Evolutionary conservation across 1,284 basidiomycete genomes (phyloP).

Genomic region (Ganoderma sinense): DNA sequence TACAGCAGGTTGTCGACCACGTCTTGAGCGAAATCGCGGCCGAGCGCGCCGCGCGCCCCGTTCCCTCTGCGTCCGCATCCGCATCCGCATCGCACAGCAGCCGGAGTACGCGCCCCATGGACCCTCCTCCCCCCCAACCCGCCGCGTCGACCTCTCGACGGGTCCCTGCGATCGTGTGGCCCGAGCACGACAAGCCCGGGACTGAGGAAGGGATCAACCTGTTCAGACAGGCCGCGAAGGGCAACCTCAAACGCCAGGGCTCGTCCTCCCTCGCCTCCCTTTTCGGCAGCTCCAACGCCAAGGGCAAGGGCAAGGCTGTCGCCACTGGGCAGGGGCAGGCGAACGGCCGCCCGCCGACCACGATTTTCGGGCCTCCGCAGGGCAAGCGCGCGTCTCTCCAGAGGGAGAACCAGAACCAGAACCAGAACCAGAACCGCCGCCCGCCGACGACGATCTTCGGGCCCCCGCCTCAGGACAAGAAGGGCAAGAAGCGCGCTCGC

Average conservation of each 20-base stretch:
- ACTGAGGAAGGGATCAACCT: not conserved
- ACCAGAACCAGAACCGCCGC: no score
- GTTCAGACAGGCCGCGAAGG: not conserved
- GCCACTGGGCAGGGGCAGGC: not conserved
- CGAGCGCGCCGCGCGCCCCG: not conserved
- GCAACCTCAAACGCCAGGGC: no score
- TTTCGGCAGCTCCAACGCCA: not conserved
- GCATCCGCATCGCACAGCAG: not conserved
- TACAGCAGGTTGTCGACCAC: not conserved
- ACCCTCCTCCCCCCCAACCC: not conserved
- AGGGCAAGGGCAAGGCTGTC: constrained; percentile 6
- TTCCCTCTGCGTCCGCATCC: not conserved
- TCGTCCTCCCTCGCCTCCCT: no score
- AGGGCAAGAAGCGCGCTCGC: constrained; percentile 28
- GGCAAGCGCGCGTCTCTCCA: no score
- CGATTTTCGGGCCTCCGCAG: not conserved
- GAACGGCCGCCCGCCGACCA: not conserved
- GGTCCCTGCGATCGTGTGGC: no score
- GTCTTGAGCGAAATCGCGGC: not conserved
- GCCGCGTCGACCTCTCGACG: not conserved
- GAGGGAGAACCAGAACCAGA: no score
- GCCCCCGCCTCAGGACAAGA: not conserved
- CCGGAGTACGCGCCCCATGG: not conserved
- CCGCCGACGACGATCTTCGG: no score
- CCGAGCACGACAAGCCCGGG: not conserved